Percentiles rank a stretch among this genome's conserved stretches.
phyloP scores from a whole-genome alignment of 2,329 filamentous ascomycete species.

The Sphaerulina vaccinii region DNA sequence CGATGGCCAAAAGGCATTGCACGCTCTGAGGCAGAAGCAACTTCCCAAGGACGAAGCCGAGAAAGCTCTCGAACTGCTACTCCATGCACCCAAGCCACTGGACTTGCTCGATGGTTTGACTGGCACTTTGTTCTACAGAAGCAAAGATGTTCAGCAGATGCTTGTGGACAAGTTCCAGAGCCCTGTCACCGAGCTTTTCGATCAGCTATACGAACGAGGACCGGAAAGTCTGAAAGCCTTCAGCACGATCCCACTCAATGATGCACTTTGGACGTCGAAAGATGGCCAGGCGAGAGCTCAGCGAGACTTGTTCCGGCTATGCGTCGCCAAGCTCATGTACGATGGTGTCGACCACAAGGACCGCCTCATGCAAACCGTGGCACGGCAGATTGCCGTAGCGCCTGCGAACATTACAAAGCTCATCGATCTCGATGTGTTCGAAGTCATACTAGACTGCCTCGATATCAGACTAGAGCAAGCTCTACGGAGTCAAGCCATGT shows the following conservation, averaged over 20 bases:
- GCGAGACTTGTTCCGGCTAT: slow-evolving; percentile 67
- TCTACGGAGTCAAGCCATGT: slow-evolving; percentile 75
- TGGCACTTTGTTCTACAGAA: slow-evolving; percentile 34
- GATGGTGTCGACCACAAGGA: slow-evolving; percentile 73
- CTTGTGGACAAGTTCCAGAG: slow-evolving; percentile 41
- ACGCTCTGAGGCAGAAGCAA: slow-evolving; percentile 31
- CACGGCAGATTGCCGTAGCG: slow-evolving; percentile 57
- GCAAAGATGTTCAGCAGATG: slow-evolving; percentile 40
- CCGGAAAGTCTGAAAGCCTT: slow-evolving; percentile 48
- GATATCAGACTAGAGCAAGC: slow-evolving; percentile 75
- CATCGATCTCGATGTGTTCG: slow-evolving; percentile 72
- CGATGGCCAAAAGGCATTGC: slow-evolving; percentile 43
- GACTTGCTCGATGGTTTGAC: slow-evolving; percentile 41
- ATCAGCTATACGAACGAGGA: slow-evolving; percentile 46
- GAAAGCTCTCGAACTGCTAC: slow-evolving; percentile 44
- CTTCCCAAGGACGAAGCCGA: slow-evolving; percentile 42
- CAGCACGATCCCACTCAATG: slow-evolving; percentile 44
- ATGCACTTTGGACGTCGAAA: slow-evolving; percentile 43
- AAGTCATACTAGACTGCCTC: slow-evolving; percentile 81
- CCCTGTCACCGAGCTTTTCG: slow-evolving; percentile 45
- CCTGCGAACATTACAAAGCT: slow-evolving; percentile 60
- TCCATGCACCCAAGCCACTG: slow-evolving; percentile 38
- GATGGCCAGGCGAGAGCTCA: slow-evolving; percentile 47
- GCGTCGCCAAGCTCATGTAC: slow-evolving; percentile 86
- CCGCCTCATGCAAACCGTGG: slow-evolving; percentile 60